A percentile compares a stretch with the other conserved stretches of the same genome.
Evolutionary conservation across 345 rosid genomes (phyloP).

Genomic region (Linum tenue): DNA sequence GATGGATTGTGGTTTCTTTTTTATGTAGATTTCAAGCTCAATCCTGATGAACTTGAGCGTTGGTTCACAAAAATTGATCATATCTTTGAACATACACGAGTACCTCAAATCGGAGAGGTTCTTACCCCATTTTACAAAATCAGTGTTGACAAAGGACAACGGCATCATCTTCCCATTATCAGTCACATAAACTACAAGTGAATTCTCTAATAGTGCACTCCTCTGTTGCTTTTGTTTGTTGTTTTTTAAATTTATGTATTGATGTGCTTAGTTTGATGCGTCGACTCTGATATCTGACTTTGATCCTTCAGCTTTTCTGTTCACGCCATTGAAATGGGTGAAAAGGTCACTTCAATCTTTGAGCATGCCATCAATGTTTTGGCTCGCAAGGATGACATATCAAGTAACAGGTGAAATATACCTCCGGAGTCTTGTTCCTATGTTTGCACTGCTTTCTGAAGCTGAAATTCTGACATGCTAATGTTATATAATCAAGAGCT

Average conservation of each 20-base stretch:
- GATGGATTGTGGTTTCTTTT: slow-evolving; percentile 15
- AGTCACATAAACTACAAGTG: slow-evolving; percentile 90
- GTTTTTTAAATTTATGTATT: background rate
- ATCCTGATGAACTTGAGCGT: slow-evolving; percentile 78
- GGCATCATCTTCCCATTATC: slow-evolving; percentile 62
- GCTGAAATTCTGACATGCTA: background rate
- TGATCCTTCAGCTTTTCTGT: slow-evolving; percentile 68
- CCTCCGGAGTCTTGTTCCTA: background rate
- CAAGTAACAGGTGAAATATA: slow-evolving; percentile 38
- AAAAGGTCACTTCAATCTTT: slow-evolving; percentile 73
- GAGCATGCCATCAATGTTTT: slow-evolving; percentile 76
- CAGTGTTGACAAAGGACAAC: slow-evolving; percentile 46
- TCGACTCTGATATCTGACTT: background rate
- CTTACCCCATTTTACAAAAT: slow-evolving; percentile 66
- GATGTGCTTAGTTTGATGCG: background rate
- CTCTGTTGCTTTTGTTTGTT: background rate
- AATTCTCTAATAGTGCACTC: background rate
- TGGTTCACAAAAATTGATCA: slow-evolving; percentile 94
- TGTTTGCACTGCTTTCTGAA: background rate
- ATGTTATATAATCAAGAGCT: background rate
- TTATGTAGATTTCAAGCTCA: slow-evolving; percentile 61
- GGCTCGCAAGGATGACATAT: slow-evolving; percentile 59
- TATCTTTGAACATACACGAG: slow-evolving; percentile 77
- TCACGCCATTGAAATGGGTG: slow-evolving; percentile 86
- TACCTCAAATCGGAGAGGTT: slow-evolving; percentile 66